These are phyloP conservation scores for Pelargonium myrrhifolium DNA, from an alignment of 441 rosid genomes.

Conservation along the genomic window DNA sequence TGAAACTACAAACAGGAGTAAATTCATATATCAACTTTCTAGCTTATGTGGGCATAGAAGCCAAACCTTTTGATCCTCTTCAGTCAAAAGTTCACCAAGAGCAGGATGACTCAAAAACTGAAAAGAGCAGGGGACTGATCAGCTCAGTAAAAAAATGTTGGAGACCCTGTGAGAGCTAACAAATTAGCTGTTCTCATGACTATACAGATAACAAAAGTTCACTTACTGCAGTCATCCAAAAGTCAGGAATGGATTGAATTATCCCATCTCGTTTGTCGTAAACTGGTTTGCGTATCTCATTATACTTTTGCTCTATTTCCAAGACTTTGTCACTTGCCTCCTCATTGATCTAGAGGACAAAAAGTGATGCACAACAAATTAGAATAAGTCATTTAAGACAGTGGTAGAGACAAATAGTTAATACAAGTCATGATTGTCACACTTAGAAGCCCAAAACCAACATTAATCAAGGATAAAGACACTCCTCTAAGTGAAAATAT, in stretches of 20 bases:
- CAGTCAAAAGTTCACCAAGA: conserved; percentile 64
- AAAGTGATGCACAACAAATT: neutral
- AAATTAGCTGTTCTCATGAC: neutral
- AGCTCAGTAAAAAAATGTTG: neutral
- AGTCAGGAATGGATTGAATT: conserved; percentile 78
- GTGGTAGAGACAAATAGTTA: neutral
- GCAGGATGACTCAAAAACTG: conserved; percentile 94
- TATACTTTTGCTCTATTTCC: conserved; percentile 92
- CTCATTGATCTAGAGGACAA: conserved; percentile 61
- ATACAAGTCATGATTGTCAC: neutral
- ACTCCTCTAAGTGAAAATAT: neutral
- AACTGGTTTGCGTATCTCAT: conserved; percentile 72
- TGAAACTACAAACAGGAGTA: neutral
- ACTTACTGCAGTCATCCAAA: conserved; percentile 94
- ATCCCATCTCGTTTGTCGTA: conserved; percentile 78
- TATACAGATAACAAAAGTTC: conserved; percentile 8
- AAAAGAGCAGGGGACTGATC: conserved; percentile 15
- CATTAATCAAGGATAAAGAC: neutral
- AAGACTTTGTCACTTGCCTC: conserved; percentile 92
- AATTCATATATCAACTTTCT: neutral
- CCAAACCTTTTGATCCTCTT: conserved; percentile 89
- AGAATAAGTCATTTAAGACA: neutral
- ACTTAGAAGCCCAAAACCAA: neutral
- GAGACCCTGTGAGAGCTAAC: neutral
- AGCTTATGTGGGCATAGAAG: conserved; percentile 9